Conservation (phyloP, 1,284 basidiomycete genomes). For the Puccinia hordei region DNA sequence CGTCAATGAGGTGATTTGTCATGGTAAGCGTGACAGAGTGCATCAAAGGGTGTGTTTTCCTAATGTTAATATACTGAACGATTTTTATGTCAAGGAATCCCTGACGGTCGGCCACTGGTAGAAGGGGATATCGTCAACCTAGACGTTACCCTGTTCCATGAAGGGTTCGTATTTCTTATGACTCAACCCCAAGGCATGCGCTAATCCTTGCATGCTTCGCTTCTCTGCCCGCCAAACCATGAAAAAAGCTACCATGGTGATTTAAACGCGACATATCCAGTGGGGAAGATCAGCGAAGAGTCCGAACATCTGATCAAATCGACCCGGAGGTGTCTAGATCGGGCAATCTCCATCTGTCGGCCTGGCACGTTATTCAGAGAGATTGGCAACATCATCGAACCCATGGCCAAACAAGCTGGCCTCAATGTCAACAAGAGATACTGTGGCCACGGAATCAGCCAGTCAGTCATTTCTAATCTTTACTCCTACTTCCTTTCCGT, state of each 20-base stretch:
- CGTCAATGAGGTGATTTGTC: conserved; percentile 95
- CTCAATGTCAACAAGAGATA: conserved; percentile 84
- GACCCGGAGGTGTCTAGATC: conserved; percentile 77
- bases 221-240: conserved; percentile 27
- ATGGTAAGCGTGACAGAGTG: conserved; percentile 60
- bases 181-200: too few relatives aligned
- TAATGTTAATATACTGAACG: background rate
- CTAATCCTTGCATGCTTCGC: background rate
- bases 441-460: conserved; percentile 86
- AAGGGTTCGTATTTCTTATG: conserved; percentile 46
- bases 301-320: conserved; percentile 77
- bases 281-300: conserved; percentile 80
- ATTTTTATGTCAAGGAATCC: conserved; percentile 67
- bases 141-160: conserved; percentile 67
- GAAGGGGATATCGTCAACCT: conserved; percentile 94
- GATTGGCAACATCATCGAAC: conserved; percentile 69
- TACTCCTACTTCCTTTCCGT: conserved; percentile 68
- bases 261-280: conserved; percentile 81
- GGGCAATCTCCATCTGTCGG: conserved; percentile 67
- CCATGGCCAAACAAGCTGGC: conserved; percentile 73
- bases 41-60: background rate
- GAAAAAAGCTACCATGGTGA: conserved; percentile 75
- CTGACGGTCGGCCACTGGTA: conserved; percentile 78
- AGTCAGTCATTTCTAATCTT: conserved; percentile 56
- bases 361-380: conserved; percentile 62